Conservation (phyloP, 352 stramenopile species). For the Globisporangium canariense region DNA sequence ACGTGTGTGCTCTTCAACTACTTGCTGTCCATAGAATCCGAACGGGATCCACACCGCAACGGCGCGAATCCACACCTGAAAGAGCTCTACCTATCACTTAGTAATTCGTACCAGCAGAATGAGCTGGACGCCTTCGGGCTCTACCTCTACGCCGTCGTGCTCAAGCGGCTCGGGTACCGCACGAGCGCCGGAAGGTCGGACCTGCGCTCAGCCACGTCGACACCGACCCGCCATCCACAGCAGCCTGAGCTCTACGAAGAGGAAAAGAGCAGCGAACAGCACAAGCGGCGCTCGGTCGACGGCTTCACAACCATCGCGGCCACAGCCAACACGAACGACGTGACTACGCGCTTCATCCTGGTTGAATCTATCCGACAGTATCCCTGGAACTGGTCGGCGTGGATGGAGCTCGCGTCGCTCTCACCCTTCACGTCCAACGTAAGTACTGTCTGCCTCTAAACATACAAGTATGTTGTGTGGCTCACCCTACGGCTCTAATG, state of each 20-base stretch:
- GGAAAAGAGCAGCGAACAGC: constrained; percentile 42
- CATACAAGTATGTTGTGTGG: too few relatives aligned
- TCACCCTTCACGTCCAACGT: constrained; percentile 58
- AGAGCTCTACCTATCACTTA: constrained; percentile 59
- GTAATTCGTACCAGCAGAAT: constrained; percentile 42
- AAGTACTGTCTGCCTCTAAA: not conserved
- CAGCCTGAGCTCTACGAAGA: constrained; percentile 29
- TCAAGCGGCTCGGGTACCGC: constrained; percentile 60
- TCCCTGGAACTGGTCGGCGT: constrained; percentile 96
- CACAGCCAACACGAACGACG: constrained; percentile 29
- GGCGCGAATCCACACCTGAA: constrained; percentile 70
- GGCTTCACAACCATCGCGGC: constrained; percentile 17
- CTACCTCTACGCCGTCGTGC: constrained; percentile 79
- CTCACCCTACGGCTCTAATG: constrained; percentile 13
- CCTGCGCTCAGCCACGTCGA: constrained; percentile 22
- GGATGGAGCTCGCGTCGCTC: constrained; percentile 91
- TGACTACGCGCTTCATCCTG: constrained; percentile 64
- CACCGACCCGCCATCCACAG: constrained; percentile 29
- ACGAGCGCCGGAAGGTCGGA: constrained; percentile 38
- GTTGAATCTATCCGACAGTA: constrained; percentile 68
- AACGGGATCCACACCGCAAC: constrained; percentile 35
- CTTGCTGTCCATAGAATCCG: constrained; percentile 23
- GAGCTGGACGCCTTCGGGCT: constrained; percentile 70
- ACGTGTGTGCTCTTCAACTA: not conserved
- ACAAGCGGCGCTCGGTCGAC: constrained; percentile 15